Percentiles rank a stretch among this genome's conserved stretches.
Conservation (phyloP, 495 filamentous ascomycete species). For the Viridothelium virens region DNA sequence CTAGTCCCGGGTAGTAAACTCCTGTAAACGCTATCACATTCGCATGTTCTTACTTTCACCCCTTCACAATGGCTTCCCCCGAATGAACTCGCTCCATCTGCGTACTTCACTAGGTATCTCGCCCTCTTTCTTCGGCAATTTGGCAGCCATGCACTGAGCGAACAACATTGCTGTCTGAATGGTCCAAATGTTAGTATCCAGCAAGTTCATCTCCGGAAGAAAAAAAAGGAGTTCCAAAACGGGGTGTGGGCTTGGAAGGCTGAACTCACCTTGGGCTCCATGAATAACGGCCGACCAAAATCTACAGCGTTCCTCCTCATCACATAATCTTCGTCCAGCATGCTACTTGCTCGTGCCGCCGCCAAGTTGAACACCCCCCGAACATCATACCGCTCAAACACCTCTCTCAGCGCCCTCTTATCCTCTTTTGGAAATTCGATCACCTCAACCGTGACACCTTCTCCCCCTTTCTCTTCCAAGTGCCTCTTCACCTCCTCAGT, state of each 20-base stretch:
- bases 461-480: conserved; percentile 62
- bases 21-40: too few relatives aligned
- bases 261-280: conserved; percentile 89
- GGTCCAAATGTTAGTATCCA: conserved; percentile 16
- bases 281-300: conserved; percentile 95
- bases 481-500: conserved; percentile 71
- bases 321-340: conserved; percentile 91
- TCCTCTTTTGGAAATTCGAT: conserved; percentile 97
- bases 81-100: conserved; percentile 90
- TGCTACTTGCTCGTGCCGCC: conserved; percentile 68
- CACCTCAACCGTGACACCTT: conserved; percentile 61
- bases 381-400: conserved; percentile 96
- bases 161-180: conserved; percentile 86
- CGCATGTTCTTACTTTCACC: background rate
- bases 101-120: conserved; percentile 77
- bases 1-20: too few relatives aligned
- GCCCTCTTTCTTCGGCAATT: conserved; percentile 72
- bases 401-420: conserved; percentile 88
- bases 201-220: background rate
- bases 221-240: conserved; percentile 17
- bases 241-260: conserved; percentile 14
- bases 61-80: conserved; percentile 73
- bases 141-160: conserved; percentile 90
- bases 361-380: conserved; percentile 94
- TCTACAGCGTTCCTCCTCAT: conserved; percentile 98